Base-by-base conservation (phyloP, 768 basidiomycete species). In the Boletus sp. region DNA sequence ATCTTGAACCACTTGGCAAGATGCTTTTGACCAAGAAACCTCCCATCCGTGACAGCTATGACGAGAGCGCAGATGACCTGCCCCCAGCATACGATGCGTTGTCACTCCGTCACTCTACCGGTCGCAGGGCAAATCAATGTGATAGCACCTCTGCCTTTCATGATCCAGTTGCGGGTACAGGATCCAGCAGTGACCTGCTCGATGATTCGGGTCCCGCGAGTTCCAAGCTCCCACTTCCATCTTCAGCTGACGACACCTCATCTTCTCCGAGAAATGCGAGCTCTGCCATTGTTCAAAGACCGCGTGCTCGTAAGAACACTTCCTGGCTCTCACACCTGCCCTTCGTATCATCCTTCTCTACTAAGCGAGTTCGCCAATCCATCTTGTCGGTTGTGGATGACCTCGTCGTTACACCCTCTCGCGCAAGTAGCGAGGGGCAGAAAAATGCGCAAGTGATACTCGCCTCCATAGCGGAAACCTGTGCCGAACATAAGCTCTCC, bases 401-500 rank as follows among this genome's bases (percentile, higher is more conserved):
- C 63, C 75, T 85, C 30, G 79, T 83, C 10, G 20, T 54, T 14
- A 53, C 58, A 5, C 54, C 58, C 1, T 56, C 59, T 14, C 58
- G 45, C 14, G 17, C 20, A 28, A 24, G 24, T 32, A 33, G 24
- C n/a, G 20, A 12, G 2, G 53, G 55, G 14, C 56, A 42, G 28
- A 52, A 36, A 15, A 51, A 55, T 9, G 73, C 75, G 0, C 58
- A 71, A 4, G 67, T 62, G 28, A 79, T 89, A 18, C 78, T 90
- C 9, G 77, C 79, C 33, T 84, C 82, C 64, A 85, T 86, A 59
- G 77, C 79, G 0, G 82, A 84, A 24, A 83, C 81, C 0, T 90
- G 89, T 62, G 58, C 69, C 3, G 67, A 78, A 1, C 77, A 84
- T 37, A 75, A 73, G n/a, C 60, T 90, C 5, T 78, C 79, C 0